phyloP scores from a whole-genome alignment of 177 flowering plant genomes.

The Vitis hybrid region DNA sequence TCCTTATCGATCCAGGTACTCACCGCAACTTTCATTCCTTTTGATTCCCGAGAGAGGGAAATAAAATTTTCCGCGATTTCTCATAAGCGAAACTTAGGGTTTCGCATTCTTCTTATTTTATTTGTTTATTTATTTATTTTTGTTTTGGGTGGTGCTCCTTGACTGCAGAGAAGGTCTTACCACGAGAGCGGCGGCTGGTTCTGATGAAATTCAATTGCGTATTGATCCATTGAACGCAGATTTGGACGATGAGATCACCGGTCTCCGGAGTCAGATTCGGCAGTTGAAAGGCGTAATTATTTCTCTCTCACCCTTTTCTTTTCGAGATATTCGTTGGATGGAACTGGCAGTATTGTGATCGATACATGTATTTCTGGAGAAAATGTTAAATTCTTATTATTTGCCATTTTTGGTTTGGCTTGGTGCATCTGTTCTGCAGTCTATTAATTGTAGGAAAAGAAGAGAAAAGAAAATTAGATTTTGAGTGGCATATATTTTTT shows the following conservation, averaged over 20 bases:
- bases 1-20: constrained; percentile 61
- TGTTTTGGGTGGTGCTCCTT: not conserved
- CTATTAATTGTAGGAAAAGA: too few relatives aligned
- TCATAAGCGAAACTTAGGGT: not conserved
- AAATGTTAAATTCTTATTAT: not conserved
- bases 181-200: constrained; percentile 47
- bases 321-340: too few relatives aligned
- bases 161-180: constrained; percentile 71
- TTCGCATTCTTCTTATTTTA: not conserved
- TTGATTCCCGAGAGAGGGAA: not conserved
- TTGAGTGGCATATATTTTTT: too few relatives aligned
- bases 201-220: constrained; percentile 81
- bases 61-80: not conserved
- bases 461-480: too few relatives aligned
- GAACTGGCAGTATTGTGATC: too few relatives aligned
- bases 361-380: too few relatives aligned
- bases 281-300: constrained; percentile 53
- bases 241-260: constrained; percentile 77
- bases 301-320: not conserved
- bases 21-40: not conserved
- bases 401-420: not conserved
- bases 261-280: constrained; percentile 65
- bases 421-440: too few relatives aligned
- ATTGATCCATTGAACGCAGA: constrained; percentile 88
- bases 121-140: not conserved